Percentiles rank a stretch among this genome's conserved stretches.
These are phyloP conservation scores for Fusarium nematophilum DNA, from an alignment of 2,329 filamentous ascomycete genomes.

Conservation along the genomic window DNA sequence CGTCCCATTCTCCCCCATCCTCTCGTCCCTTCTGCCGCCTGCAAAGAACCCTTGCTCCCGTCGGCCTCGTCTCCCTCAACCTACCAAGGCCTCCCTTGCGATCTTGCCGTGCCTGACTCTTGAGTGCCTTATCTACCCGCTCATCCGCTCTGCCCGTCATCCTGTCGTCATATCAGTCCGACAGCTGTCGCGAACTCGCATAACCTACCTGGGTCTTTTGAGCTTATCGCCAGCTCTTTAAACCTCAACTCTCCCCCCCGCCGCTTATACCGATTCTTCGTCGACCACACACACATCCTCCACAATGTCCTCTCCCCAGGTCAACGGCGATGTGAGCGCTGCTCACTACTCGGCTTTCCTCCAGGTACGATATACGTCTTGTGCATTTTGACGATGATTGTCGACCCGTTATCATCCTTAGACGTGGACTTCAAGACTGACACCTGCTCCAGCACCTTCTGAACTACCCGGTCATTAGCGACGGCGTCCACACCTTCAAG, in stretches of 20 bases:
- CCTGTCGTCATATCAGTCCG: constrained; percentile 20
- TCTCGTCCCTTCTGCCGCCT: constrained; percentile 7
- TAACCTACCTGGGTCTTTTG: constrained; percentile 19
- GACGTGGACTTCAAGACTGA: too few relatives aligned
- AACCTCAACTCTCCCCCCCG: constrained; percentile 1
- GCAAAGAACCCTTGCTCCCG: constrained; percentile 10
- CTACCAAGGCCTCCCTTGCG: constrained; percentile 9
- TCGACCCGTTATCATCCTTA: too few relatives aligned
- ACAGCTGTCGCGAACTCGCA: constrained; percentile 3
- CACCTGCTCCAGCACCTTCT: constrained; percentile 75
- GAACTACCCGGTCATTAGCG: constrained; percentile 85
- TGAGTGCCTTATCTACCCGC: constrained; percentile 11
- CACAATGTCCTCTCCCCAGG: constrained; percentile 56
- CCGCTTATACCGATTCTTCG: constrained; percentile 10
- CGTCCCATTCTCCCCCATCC: constrained; percentile 31
- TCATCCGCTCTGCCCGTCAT: constrained; percentile 10
- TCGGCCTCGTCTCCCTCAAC: constrained; percentile 13
- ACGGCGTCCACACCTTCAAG: constrained; percentile 82
- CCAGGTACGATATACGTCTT: constrained; percentile 58
- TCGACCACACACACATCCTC: constrained; percentile 37
- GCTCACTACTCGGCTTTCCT: constrained; percentile 61
- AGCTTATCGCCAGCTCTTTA: constrained; percentile 15
- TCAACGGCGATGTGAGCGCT: constrained; percentile 62
- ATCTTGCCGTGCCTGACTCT: constrained; percentile 17
- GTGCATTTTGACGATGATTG: too few relatives aligned